Percentiles rank a stretch among this genome's conserved stretches.
Conservation (phyloP, 768 basidiomycete species). For the Hericium rajendrae region DNA sequence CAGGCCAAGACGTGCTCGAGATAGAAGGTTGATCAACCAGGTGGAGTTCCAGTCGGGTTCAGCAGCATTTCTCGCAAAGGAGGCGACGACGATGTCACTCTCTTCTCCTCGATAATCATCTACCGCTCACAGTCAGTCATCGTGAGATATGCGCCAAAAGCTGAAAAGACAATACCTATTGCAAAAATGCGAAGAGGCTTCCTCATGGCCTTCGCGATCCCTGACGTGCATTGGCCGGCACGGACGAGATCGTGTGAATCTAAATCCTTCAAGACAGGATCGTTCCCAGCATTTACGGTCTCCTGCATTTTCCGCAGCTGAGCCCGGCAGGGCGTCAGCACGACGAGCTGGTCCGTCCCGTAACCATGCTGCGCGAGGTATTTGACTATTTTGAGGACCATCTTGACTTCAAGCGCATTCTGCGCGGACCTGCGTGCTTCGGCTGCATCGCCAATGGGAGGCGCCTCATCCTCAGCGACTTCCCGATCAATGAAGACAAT, state of each 20-base stretch:
- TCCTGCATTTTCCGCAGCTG: slow-evolving; percentile 43
- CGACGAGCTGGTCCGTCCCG: slow-evolving; percentile 46
- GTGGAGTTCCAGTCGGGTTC: slow-evolving; percentile 48
- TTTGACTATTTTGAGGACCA: slow-evolving; percentile 56
- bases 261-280: slow-evolving; percentile 54
- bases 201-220: slow-evolving; percentile 31
- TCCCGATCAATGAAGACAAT: slow-evolving; percentile 55
- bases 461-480: slow-evolving; percentile 41
- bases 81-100: slow-evolving; percentile 55
- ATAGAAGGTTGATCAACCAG: slow-evolving; percentile 59
- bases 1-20: slow-evolving; percentile 54
- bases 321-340: slow-evolving; percentile 63
- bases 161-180: slow-evolving; percentile 35
- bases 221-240: slow-evolving; percentile 40
- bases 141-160: background rate
- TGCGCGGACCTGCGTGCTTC: slow-evolving; percentile 50
- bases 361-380: slow-evolving; percentile 67
- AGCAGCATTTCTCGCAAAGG: slow-evolving; percentile 50
- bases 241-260: slow-evolving; percentile 49
- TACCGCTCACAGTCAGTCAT: slow-evolving; percentile 14
- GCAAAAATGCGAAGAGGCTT: slow-evolving; percentile 48
- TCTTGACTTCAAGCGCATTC: slow-evolving; percentile 47
- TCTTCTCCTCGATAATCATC: slow-evolving; percentile 77
- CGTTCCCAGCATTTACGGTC: slow-evolving; percentile 31
- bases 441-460: slow-evolving; percentile 30